Conservation (phyloP, 1,284 basidiomycete species). For the Irpex rosettiformis region DNA sequence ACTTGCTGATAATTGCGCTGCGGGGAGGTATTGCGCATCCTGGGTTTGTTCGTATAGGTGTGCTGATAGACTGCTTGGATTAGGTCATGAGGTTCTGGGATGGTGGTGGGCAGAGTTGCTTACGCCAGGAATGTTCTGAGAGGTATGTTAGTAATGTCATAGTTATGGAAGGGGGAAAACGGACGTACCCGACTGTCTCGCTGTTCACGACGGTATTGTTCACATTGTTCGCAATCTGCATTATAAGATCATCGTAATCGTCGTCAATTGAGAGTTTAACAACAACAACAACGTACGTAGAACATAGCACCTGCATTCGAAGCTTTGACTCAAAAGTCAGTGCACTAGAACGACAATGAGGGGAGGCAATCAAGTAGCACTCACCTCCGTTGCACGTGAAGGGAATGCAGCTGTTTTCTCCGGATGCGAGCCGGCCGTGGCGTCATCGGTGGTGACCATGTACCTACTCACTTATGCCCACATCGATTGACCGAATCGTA, state of each 20-base stretch:
- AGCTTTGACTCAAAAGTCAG: not conserved
- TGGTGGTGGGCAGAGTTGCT: not conserved
- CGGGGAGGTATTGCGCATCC: not conserved
- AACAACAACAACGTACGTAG: not conserved
- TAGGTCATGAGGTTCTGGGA: not conserved
- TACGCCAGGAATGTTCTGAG: not conserved
- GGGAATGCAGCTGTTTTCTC: not conserved
- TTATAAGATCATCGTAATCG: not conserved
- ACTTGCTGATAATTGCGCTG: constrained; percentile 1
- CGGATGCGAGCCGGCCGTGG: not conserved
- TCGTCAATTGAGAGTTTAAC: not conserved
- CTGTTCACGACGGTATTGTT: not conserved
- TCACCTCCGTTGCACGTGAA: not conserved
- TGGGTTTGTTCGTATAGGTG: constrained; percentile 2
- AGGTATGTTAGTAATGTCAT: not conserved
- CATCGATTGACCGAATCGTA: not conserved
- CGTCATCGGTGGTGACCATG: not conserved
- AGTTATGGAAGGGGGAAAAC: not conserved
- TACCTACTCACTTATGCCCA: not conserved
- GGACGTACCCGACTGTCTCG: not conserved
- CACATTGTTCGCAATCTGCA: not conserved
- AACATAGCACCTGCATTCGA: constrained; percentile 8
- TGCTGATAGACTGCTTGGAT: not conserved
- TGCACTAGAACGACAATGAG: not conserved
- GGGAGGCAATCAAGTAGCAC: too few species aligned